Percentiles rank a stretch among this genome's conserved stretches.
These are phyloP conservation scores for Myriosclerotinia curreyana DNA, from an alignment of 2,329 filamentous ascomycete species.

Conservation along the genomic window DNA sequence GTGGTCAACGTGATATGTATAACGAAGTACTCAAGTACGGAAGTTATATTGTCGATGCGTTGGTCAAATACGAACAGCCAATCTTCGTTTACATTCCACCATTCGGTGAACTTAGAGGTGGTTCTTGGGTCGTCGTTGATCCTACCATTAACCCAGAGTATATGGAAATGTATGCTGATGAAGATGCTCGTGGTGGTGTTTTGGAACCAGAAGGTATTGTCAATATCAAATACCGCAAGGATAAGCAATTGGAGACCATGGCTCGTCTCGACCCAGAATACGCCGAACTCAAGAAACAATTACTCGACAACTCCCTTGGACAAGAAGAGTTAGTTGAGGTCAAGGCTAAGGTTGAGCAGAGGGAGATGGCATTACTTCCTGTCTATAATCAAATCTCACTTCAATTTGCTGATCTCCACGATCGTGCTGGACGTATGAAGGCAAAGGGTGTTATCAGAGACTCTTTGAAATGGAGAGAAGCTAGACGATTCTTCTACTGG, in stretches of 20 bases:
- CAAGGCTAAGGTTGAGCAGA: conserved; percentile 78
- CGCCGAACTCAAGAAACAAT: conserved; percentile 75
- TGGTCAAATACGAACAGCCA: conserved; percentile 98
- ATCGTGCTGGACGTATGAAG: conserved; percentile 95
- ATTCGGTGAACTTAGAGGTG: conserved; percentile 93
- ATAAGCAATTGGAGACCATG: conserved; percentile 98
- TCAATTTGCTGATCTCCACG: conserved; percentile 95
- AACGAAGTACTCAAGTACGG: conserved; percentile 99
- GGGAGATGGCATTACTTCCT: conserved; percentile 85
- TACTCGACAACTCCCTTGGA: conserved; percentile 60
- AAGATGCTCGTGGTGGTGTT: conserved; percentile 92
- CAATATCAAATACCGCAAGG: conserved; percentile 96
- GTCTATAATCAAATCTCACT: conserved; percentile 94
- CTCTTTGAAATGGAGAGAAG: conserved; percentile 78
- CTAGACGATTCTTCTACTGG: conserved; percentile 99
- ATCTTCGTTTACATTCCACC: conserved; percentile 99
- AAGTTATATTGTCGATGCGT: conserved; percentile 96
- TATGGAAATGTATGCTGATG: conserved; percentile 99
- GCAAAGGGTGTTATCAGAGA: conserved; percentile 93
- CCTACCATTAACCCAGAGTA: conserved; percentile 93
- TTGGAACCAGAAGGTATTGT: conserved; percentile 97
- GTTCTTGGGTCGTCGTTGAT: conserved; percentile 98
- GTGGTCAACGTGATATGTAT: conserved; percentile 99
- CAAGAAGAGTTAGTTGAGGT: conserved; percentile 73
- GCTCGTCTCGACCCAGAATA: conserved; percentile 85